Evolutionary conservation across 176 grass and related monocot species (phyloP), one percentile per base, ranked within the genome.

Genomic region (Carex pumila): DNA sequence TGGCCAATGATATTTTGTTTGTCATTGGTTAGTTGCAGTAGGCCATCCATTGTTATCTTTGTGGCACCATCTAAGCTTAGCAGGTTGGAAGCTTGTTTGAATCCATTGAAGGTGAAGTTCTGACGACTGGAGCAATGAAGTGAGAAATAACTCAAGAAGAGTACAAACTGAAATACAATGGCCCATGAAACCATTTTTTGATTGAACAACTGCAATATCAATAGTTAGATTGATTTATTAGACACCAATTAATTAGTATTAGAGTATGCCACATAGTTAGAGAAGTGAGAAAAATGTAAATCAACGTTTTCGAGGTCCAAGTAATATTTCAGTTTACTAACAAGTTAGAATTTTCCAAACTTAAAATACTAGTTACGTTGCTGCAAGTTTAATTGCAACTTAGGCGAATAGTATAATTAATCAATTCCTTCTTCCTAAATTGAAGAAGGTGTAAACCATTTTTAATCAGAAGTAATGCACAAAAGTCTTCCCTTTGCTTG

Each of bases 1-100:
- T 91, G 90, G 19, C 90, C 90, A 13, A 36, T 36, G 34, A 36
- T 39, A 39, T 39, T 39, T 5, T 5, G 37, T 39, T 65, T 86
- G 73, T 21, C 84, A 61, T 91, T 86, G 21, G 90, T 91, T 56
- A 91, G 87, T 70, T 91, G 87, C 15, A 91, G 64, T 18, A 83
- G 11, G 11, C 87, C 87, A 22, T 85, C 81, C 9, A 22, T 65
- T n/a, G 75, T 74, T 61, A 89, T 65, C 36, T 30, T 63, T 54
- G 89, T 81, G 11, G 81, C 84, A 29, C 81, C 87, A n/a, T 87
- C 84, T 55, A 89, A 37, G 50, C 17, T 91, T n/a, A 91, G 65
- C 45, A 79, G 61, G 12, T 65, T 11, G 45, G 73, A 45, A 9
- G 77, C 64, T 30, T 61, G 39, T 80, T 80, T 53, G 81, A 91